phyloP scores from a whole-genome alignment of 179 eudicot species.

The Heliamphora ciliata region DNA sequence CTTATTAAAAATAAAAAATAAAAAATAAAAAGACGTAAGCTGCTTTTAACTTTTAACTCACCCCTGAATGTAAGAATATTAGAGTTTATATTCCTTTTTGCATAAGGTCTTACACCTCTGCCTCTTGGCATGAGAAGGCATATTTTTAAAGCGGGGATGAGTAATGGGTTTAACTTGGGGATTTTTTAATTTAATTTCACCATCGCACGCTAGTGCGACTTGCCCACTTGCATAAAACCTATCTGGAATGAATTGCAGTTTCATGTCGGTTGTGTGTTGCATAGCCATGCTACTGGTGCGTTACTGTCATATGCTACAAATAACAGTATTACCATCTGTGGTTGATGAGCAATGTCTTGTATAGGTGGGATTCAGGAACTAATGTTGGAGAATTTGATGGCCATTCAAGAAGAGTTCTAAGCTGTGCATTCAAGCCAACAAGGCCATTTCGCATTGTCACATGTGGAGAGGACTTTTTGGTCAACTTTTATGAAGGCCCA shows the following conservation, averaged over 20 bases:
- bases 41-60: not conserved
- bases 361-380: conserved; percentile 99
- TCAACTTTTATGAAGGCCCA: conserved; percentile 95
- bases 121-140: not conserved
- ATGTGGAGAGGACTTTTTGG: conserved; percentile 89
- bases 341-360: conserved; percentile 14
- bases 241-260: conserved; percentile 6
- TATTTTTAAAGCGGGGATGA: too few relatives aligned
- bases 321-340: not conserved
- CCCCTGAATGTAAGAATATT: not conserved
- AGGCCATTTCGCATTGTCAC: conserved; percentile 93
- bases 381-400: conserved; percentile 97
- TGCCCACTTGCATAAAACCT: not conserved
- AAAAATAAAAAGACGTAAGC: not conserved
- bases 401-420: conserved; percentile 84
- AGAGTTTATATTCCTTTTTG: not conserved
- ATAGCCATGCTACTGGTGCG: not conserved
- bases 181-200: not conserved
- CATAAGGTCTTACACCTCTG: not conserved
- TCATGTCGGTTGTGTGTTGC: not conserved
- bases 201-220: not conserved
- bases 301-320: not conserved
- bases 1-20: too few relatives aligned
- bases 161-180: not conserved
- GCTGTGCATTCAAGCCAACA: conserved; percentile 96